Conservation (phyloP, 1,284 basidiomycete genomes). For the Cutaneotrichosporon sp. region DNA sequence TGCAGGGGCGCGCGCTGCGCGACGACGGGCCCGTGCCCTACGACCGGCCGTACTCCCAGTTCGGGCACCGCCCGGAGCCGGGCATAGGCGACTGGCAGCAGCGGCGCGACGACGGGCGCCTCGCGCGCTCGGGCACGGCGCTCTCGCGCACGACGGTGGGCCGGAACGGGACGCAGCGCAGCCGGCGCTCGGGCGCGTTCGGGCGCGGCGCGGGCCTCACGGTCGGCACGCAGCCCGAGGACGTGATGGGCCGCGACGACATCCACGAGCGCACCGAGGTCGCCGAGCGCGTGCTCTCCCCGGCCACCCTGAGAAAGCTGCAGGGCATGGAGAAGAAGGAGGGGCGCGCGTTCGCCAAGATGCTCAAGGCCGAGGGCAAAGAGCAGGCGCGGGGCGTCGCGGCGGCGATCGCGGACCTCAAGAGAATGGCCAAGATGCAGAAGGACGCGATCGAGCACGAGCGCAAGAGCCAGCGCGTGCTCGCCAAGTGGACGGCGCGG, state of each 20-base stretch:
- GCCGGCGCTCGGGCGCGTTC: slow-evolving; percentile 44
- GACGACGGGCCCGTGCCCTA: slow-evolving; percentile 11
- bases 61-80: slow-evolving; percentile 39
- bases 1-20: slow-evolving; percentile 34
- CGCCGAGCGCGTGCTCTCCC: slow-evolving; percentile 44
- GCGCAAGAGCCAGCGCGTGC: slow-evolving; percentile 49
- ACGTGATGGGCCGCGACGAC: slow-evolving; percentile 49
- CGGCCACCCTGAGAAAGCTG: slow-evolving; percentile 37
- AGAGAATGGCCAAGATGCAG: slow-evolving; percentile 49
- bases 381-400: slow-evolving; percentile 48
- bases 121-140: slow-evolving; percentile 31
- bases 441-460: slow-evolving; percentile 51
- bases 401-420: slow-evolving; percentile 52
- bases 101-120: slow-evolving; percentile 18
- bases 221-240: slow-evolving; percentile 51
- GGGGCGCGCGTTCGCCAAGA: slow-evolving; percentile 50
- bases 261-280: slow-evolving; percentile 49
- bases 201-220: slow-evolving; percentile 48
- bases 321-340: slow-evolving; percentile 52
- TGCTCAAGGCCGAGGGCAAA: slow-evolving; percentile 54
- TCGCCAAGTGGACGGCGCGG: slow-evolving; percentile 50
- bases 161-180: slow-evolving; percentile 39
- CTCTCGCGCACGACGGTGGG: slow-evolving; percentile 27
- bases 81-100: slow-evolving; percentile 10
- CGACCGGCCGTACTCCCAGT: slow-evolving; percentile 27